Conservation (phyloP, 78 protist species). For the Dictyostelium capitatum region DNA sequence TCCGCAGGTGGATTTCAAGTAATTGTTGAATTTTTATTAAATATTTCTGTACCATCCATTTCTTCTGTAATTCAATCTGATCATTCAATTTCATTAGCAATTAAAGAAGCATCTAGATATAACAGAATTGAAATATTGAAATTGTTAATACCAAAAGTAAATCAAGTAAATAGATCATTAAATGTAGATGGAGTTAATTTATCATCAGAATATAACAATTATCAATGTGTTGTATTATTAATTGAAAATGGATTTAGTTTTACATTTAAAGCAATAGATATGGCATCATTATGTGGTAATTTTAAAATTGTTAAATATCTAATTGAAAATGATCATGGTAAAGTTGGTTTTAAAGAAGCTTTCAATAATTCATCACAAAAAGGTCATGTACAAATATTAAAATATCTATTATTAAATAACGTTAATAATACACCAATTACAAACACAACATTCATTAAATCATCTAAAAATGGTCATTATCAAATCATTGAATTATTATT, state of each 20-base stretch:
- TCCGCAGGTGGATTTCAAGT: not conserved
- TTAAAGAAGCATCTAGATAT: conserved; percentile 1
- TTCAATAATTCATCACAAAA: not conserved
- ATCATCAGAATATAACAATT: not conserved
- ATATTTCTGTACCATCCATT: not conserved
- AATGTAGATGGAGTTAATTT: not conserved
- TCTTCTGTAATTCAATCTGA: not conserved
- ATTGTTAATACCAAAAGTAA: not conserved
- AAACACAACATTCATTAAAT: not conserved
- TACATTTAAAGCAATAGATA: conserved; percentile 9
- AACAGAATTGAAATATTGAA: not conserved
- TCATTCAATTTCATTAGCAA: not conserved
- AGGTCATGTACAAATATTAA: not conserved
- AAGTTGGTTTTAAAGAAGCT: not conserved
- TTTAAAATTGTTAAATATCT: not conserved
- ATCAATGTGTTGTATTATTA: not conserved
- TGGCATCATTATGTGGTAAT: not conserved
- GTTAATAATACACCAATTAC: not conserved
- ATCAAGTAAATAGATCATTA: not conserved
- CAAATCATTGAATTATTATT: not conserved
- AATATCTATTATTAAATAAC: not conserved
- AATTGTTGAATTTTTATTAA: not conserved
- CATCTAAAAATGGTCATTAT: conserved; percentile 8
- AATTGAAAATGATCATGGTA: not conserved
- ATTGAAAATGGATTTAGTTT: conserved; percentile 9